Percentiles rank a stretch among this genome's conserved stretches.
Evolutionary conservation across 352 stramenopile genomes (phyloP).

Genomic region (Phytophthora citrophthora): DNA sequence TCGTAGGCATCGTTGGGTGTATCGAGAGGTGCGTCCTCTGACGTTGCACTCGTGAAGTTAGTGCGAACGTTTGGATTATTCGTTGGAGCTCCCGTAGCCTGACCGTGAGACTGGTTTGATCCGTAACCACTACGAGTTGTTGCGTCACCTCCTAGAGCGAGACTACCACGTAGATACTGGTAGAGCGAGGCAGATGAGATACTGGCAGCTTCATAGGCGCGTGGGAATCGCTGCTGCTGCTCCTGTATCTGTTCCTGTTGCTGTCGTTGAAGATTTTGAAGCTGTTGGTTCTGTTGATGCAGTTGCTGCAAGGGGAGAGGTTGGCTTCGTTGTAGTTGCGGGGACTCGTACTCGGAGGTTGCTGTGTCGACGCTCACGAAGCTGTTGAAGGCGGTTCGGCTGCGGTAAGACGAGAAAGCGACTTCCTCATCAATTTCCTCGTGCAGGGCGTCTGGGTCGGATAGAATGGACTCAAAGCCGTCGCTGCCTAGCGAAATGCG

Average conservation of each 20-base stretch:
- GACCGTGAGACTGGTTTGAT: conserved; percentile 9
- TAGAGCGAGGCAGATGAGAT: conserved; percentile 30
- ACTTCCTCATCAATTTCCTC: conserved; percentile 24
- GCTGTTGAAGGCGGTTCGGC: conserved; percentile 28
- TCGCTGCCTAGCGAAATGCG: conserved; percentile 38
- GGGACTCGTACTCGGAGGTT: conserved; percentile 21
- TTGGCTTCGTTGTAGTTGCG: conserved; percentile 1
- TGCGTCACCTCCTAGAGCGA: not conserved
- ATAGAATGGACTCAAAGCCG: conserved; percentile 37
- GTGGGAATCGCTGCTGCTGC: conserved; percentile 27
- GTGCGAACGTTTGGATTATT: conserved; percentile 47
- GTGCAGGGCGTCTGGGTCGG: conserved; percentile 7
- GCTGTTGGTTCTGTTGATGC: conserved; percentile 26
- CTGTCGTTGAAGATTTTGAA: conserved; percentile 31
- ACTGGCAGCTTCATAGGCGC: conserved; percentile 27
- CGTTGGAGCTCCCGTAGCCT: conserved; percentile 16
- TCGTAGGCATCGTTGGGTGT: conserved; percentile 59
- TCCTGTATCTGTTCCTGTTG: conserved; percentile 32
- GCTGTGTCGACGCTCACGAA: conserved; percentile 38
- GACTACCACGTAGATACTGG: conserved; percentile 26
- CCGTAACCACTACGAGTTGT: not conserved
- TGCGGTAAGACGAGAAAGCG: conserved; percentile 19
- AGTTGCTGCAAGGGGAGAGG: conserved; percentile 28
- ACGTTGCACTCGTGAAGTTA: conserved; percentile 44
- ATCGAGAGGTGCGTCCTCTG: conserved; percentile 16